Conservation (phyloP, 139 green algal genomes). For the Tetraselmis chui region DNA sequence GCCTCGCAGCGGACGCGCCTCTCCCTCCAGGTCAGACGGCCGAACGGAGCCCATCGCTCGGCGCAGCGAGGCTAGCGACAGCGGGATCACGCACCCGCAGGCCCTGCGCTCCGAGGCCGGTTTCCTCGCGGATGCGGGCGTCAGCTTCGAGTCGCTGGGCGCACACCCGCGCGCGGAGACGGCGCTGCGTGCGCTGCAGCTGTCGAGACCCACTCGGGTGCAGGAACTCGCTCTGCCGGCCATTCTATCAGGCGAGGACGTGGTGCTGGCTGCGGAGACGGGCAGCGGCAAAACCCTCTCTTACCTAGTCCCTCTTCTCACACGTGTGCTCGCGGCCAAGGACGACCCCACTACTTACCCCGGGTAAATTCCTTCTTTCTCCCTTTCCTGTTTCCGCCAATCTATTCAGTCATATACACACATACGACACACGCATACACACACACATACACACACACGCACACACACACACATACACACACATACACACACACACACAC, state of each 20-base stretch:
- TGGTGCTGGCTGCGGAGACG: constrained; percentile 89
- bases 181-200: neutral
- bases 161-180: neutral
- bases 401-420: too few relatives aligned
- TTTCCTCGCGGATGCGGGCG: neutral
- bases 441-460: too few relatives aligned
- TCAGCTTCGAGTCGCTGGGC: neutral
- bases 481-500: too few relatives aligned
- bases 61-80: too few relatives aligned
- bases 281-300: constrained; percentile 94
- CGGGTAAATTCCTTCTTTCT: neutral
- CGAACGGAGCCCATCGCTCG: too few relatives aligned
- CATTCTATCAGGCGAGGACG: constrained; percentile 48
- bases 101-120: neutral
- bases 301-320: constrained; percentile 79
- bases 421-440: too few relatives aligned
- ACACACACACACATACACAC: too few relatives aligned
- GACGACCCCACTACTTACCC: constrained; percentile 4
- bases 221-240: constrained; percentile 50
- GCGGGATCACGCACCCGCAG: too few relatives aligned
- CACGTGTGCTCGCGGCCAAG: constrained; percentile 28
- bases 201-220: neutral
- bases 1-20: neutral
- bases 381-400: neutral
- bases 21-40: too few relatives aligned